Conservation (phyloP, 306 rosid species). For the Hippophae rhamnoides region DNA sequence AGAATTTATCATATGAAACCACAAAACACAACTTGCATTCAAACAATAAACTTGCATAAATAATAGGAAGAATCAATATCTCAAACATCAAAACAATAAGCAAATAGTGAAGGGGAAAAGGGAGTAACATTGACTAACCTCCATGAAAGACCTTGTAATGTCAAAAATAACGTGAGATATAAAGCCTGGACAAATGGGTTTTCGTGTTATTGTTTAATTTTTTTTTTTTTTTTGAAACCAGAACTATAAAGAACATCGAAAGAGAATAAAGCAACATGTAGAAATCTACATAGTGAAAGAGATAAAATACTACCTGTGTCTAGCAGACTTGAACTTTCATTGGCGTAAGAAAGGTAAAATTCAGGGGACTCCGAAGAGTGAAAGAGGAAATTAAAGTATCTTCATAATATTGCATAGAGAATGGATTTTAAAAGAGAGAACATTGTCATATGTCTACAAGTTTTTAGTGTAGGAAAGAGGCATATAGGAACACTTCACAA, state of each 20-base stretch:
- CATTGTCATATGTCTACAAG: constrained; percentile 8
- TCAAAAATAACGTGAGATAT: constrained; percentile 35
- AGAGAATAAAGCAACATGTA: constrained; percentile 17
- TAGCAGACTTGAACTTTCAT: constrained; percentile 20
- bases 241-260: constrained; percentile 17
- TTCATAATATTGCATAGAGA: constrained; percentile 4
- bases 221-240: constrained; percentile 24
- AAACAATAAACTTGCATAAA: neutral
- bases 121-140: constrained; percentile 24
- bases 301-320: constrained; percentile 30
- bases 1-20: constrained; percentile 16
- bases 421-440: constrained; percentile 7
- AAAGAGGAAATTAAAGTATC: constrained; percentile 3
- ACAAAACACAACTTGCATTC: neutral
- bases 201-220: constrained; percentile 13
- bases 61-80: constrained; percentile 8
- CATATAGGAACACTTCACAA: neutral
- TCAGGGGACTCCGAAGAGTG: constrained; percentile 12
- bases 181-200: constrained; percentile 44
- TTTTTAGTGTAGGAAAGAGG: constrained; percentile 2
- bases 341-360: constrained; percentile 24
- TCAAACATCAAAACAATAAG: constrained; percentile 14
- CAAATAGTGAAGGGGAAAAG: constrained; percentile 9
- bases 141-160: constrained; percentile 26
- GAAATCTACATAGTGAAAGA: constrained; percentile 2